Evolutionary conservation across 2,329 filamentous ascomycete genomes (phyloP).

Genomic region (Talaromyces rugulosus): DNA sequence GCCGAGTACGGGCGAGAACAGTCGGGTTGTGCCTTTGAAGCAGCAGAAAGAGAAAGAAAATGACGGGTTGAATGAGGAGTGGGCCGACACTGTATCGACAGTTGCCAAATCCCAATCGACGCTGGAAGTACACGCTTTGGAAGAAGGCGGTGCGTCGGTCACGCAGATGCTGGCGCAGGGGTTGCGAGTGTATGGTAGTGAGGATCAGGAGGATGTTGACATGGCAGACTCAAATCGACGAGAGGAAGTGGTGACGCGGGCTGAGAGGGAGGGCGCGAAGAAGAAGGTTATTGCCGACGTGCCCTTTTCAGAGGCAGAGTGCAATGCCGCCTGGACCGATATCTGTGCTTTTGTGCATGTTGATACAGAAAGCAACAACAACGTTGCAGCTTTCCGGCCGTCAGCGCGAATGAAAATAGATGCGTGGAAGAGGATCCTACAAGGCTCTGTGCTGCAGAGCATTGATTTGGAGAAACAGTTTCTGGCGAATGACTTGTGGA

Average conservation of each 20-base stretch:
- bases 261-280: conserved; percentile 21
- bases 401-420: conserved; percentile 44
- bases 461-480: conserved; percentile 40
- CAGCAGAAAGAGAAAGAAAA: neutral
- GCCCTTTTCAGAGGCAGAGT: conserved; percentile 51
- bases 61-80: conserved; percentile 8
- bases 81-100: conserved; percentile 32
- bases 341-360: conserved; percentile 51
- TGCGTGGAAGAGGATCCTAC: conserved; percentile 45
- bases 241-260: conserved; percentile 20
- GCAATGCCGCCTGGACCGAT: conserved; percentile 47
- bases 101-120: conserved; percentile 45
- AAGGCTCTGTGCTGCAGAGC: conserved; percentile 35
- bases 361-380: conserved; percentile 9
- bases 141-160: conserved; percentile 25
- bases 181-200: conserved; percentile 28
- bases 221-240: conserved; percentile 11
- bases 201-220: neutral
- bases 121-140: conserved; percentile 37
- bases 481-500: conserved; percentile 39
- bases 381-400: conserved; percentile 40
- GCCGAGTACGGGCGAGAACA: conserved; percentile 32
- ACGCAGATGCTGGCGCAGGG: conserved; percentile 24
- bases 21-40: conserved; percentile 13
- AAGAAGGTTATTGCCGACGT: conserved; percentile 45